Base-by-base conservation (phyloP, 1,139 yeast genomes). In the Nakaseomyces kungkrabaensis region DNA sequence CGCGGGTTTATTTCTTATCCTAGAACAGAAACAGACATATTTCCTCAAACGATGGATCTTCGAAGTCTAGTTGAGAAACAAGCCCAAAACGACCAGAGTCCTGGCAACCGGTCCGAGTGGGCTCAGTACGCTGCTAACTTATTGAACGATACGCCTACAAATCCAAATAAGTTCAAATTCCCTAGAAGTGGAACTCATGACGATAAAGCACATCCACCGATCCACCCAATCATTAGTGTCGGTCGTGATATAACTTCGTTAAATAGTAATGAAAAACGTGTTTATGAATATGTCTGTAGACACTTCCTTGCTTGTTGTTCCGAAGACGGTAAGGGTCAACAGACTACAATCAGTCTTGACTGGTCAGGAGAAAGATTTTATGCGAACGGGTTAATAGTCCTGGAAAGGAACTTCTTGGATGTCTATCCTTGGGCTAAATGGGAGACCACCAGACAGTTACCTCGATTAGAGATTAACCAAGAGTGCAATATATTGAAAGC, bases 191-290 rank as follows among this genome's bases (percentile, higher is more conserved):
- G 99, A 1, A 74, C 72, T 24, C 83, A 86, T 60, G 88, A 90
- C 62, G 99, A 94, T 69, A 83, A 88, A 61, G 97, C 98, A 24
- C 99, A 94, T 75, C 98, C 98, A 3, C 97, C 99, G 0, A 94
- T 94, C 52, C 97, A 94, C 64, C 99, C 99, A 0, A 83, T 92
- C 13, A 73, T 76, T 41, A 54, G 60, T 29, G 43, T 60, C n/a
- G 64, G 65, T 5, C 32, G 36, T 6, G 37, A 45, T 29, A 36
- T 45, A 5, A 36, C 40, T 10, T 26, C 42, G 1, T 24, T 31
- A 4, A 43, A 43, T 17, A 54, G 57, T 1, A 56, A 56, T 38
- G 86, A 86, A 56, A 77, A 77, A 60, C 81, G 78, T 54, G 92
- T 94, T 0, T 92, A 90, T 65, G 96, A 88, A 61, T 89, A 86